Conservation (phyloP, 345 rosid genomes). For the Ailanthus altissimus region DNA sequence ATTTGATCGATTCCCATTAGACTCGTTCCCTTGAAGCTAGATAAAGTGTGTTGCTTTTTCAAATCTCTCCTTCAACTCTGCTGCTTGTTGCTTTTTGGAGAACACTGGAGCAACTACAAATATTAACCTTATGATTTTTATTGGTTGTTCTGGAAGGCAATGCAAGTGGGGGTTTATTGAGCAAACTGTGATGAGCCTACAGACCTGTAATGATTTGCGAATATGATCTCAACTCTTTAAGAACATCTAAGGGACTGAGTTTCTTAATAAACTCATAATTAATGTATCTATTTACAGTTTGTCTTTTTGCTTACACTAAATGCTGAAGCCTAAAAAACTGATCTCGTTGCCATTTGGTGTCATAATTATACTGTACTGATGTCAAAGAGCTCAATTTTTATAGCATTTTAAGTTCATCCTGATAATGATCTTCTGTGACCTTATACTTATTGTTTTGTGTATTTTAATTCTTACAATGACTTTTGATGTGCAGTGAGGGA, state of each 20-base stretch:
- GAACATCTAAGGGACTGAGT: constrained; percentile 32
- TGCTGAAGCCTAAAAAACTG: background rate
- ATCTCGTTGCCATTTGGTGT: background rate
- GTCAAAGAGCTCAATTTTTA: background rate
- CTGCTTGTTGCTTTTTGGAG: constrained; percentile 23
- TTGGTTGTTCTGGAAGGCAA: background rate
- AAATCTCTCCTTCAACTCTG: background rate
- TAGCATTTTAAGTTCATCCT: background rate
- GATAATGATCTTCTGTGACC: background rate
- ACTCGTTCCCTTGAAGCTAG: constrained; percentile 85
- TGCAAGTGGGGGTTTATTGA: background rate
- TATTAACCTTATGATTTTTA: background rate
- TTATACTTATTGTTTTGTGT: background rate
- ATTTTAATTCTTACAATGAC: background rate
- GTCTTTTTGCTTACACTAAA: background rate
- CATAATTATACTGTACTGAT: background rate
- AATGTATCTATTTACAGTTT: background rate
- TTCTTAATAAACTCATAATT: background rate
- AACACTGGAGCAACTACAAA: constrained; percentile 45
- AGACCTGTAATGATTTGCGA: constrained; percentile 28
- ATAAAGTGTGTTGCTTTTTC: constrained; percentile 45
- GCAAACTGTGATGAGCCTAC: constrained; percentile 21
- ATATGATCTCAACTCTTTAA: constrained; percentile 20
- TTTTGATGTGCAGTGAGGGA: constrained; percentile 61
- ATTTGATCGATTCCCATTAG: constrained; percentile 51